phyloP scores from a whole-genome alignment of 2,329 filamentous ascomycete genomes.

The Chrysoporthe deuterocubensis region DNA sequence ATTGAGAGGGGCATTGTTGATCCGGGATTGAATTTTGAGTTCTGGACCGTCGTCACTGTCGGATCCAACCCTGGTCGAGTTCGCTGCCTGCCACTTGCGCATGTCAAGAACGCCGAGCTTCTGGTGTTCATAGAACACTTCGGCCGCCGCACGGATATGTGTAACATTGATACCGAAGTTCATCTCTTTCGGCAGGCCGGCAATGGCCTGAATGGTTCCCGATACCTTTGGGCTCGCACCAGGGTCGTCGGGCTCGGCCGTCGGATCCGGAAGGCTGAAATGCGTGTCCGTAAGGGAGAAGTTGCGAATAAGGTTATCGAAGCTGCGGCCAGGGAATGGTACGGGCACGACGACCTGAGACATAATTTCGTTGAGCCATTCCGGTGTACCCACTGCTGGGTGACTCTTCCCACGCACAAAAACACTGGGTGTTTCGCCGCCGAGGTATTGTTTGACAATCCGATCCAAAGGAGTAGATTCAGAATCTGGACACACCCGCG shows the following conservation, averaged over 20 bases:
- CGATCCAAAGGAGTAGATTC: conserved; percentile 82
- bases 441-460: conserved; percentile 79
- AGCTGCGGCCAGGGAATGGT: conserved; percentile 78
- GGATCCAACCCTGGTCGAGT: conserved; percentile 71
- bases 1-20: conserved; percentile 79
- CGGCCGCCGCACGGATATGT: conserved; percentile 73
- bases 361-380: conserved; percentile 81
- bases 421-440: conserved; percentile 76
- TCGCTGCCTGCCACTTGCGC: conserved; percentile 80
- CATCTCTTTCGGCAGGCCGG: conserved; percentile 81
- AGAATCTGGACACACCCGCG: conserved; percentile 73
- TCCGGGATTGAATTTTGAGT: conserved; percentile 74
- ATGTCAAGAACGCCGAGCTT: conserved; percentile 84
- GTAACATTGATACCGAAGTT: conserved; percentile 83
- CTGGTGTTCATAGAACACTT: conserved; percentile 77
- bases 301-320: conserved; percentile 83
- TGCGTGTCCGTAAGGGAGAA: conserved; percentile 86
- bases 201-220: conserved; percentile 78
- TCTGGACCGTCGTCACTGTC: conserved; percentile 58
- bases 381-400: conserved; percentile 69
- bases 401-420: conserved; percentile 80
- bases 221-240: conserved; percentile 79
- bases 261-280: conserved; percentile 81
- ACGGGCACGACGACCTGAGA: conserved; percentile 82
- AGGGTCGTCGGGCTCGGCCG: conserved; percentile 75